Base-by-base conservation (phyloP, 1,284 basidiomycete genomes). In the Cryptococcus depauperatus region DNA sequence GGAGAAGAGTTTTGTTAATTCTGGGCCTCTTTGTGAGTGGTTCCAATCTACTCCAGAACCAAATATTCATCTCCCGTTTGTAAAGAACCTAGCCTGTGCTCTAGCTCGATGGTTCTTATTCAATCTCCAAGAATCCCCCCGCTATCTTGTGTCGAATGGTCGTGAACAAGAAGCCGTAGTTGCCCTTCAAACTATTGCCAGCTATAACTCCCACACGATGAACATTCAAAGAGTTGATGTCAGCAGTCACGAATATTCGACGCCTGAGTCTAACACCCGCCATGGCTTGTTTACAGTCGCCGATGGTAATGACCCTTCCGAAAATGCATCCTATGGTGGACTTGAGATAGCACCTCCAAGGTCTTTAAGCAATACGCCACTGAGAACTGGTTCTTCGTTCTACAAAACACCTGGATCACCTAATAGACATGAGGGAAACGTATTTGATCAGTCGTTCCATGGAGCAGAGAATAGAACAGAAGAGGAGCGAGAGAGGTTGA, bases 121-220 rank as follows among this genome's bases (percentile, higher is more conserved):
- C 76, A 79, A 81, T 8, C 73, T 98, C 14, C 83, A 93, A 64
- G 93, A 98, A 70, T 93, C 89, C 0, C 91, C 93, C 8, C 80
- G 89, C 28, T 93, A 82, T 60, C 81, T 96, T 44, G 87, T 91
- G 10, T 81, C 88, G 35, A 82, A 84, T 0, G 87, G 88, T 8
- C 77, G 87, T 26, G 79, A 78, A 25, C 77, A 81, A 43, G 89
- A 93, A 59, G 91, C 91, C 0, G 70, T 91, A 33, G 78, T 84
- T 51, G 82, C 82, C 2, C 75, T 96, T 0, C 80, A 83, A 54
- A 72, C 84, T 52, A 95, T 96, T 35, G 85, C 85, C 2, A 76
- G 76, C 33, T 90, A 83, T 71, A 95, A 96, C 65, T 85, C 84
- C 13, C 78, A 79, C 27, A 72, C 81, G 35, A 67, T 88, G 1